Base-by-base conservation (phyloP, 192 early-diverging fungal genomes). In the Chytriomyces sp. region DNA sequence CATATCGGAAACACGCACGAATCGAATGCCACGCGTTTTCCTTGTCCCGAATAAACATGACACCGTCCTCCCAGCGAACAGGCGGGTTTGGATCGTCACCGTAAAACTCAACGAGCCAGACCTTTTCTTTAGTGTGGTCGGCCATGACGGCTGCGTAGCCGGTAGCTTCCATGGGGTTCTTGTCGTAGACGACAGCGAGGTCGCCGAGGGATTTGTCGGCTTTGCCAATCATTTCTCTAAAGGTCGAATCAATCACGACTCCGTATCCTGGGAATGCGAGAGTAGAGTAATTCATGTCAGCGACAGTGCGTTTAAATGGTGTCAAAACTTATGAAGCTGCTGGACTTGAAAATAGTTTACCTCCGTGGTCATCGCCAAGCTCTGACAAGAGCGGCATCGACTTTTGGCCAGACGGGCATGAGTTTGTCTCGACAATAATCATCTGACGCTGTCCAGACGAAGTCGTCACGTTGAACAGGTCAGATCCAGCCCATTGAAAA, bases 381-480 rank as follows among this genome's bases (percentile, higher is more conserved):
- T 93, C 92, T 2, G 89, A 90, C 11, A 95, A 72, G 3, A 94
- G 80, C 9, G 94, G 94, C 94, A 95, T 95, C 6, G 94, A 95
- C 78, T 95, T 95, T 82, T 95, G 94, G 20, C 94, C 94, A 24
- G 92, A 93, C 5, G 94, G 94, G 69, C 94, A 95, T 59, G 93
- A 94, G 80, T 95, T 95, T 61, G 94, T 95, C 78, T 95, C 94
- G 28, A 95, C 90, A 49, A 95, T 89, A 80, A 95, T 93, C 94
- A 95, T 95, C 80, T 95, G 94, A 47, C 93, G 89, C 75, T 93
- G 92, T 8, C 94, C 94, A 60, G 81, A 85, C 9, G 91, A 85
- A 10, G 93, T 95, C 2, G 93, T 94, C 47, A 94, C 93, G 84
- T 94, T 95, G 84, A 95, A 94, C 49, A 95, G 81, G 85, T 95